Conservation (phyloP, 345 rosid genomes). For the Eucalyptus marginata region DNA sequence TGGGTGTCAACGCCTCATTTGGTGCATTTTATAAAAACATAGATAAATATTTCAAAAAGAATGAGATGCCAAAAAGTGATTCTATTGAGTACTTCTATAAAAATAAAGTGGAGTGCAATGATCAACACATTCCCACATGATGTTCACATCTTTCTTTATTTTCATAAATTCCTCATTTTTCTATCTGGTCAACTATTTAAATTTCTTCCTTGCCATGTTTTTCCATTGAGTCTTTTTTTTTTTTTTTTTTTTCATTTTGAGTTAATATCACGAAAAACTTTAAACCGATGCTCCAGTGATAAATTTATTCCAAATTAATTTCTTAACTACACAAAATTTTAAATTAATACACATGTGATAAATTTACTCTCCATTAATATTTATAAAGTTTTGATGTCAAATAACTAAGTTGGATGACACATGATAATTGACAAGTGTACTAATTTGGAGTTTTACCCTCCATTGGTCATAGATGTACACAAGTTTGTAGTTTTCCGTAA, state of each 20-base stretch:
- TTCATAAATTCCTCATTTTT: background rate
- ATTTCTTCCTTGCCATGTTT: no score
- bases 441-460: no score
- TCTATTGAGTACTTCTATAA: background rate
- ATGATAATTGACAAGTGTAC: background rate
- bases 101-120: no score
- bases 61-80: background rate
- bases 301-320: no score
- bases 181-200: no score
- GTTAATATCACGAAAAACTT: background rate
- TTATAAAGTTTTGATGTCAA: no score
- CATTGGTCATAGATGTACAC: no score
- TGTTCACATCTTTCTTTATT: background rate
- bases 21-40: background rate
- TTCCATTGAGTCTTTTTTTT: background rate
- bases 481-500: rapidly evolving
- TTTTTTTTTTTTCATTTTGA: no score
- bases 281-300: rapidly evolving
- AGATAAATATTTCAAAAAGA: background rate
- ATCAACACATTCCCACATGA: no score
- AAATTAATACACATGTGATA: rapidly evolving
- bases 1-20: background rate
- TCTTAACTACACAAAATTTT: no score
- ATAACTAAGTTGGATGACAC: no score
- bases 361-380: no score